Evolutionary conservation across 345 rosid species (phyloP), one percentile per base, ranked within the genome.

Genomic region (Eutrema japonicum): DNA sequence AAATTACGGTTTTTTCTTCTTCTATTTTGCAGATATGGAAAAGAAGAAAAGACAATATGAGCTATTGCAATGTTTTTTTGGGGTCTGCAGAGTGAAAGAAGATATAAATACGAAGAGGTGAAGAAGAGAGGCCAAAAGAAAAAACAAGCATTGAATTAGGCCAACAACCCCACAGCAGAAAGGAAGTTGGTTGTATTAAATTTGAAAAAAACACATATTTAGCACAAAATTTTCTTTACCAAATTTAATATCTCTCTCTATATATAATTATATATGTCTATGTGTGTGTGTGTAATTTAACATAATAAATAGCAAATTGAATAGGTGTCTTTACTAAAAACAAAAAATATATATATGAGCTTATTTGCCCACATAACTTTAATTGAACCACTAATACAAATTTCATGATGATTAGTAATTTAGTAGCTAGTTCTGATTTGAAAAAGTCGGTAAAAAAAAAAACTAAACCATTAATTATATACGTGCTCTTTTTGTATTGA

Each of bases 151-250:
- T 83, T 90, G 85, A 90, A 90, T 85, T 78, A 66, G 84, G 81
- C 85, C 80, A 77, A 86, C 86, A 90, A 86, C 85, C 88, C 85
- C 83, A 77, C 82, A 80, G 74, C 83, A 85, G 78, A 86, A 82
- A 76, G 66, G 64, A 75, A 77, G 84, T 83, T 77, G 75, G 78
- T 78, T 77, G 52, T 74, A 82, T 81, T 84, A 55, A 89, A 81
- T 86, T 75, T 79, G 50, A 78, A 81, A 82, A 59, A 29, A 0
- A 30, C 6, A 11, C 11, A 9, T 48, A 22, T 11, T 12, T 8
- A 29, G 27, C 10, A 46, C 10, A 56, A 33, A 54, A n/a, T 59
- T 53, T 61, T 50, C 54, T 46, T 52, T 52, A 40, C 43, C 11
- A 41, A 41, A 9, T 52, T 40, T 27, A 55, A 32, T 56, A 52